Evolutionary conservation across 148 eudicot genomes (phyloP).

Genomic region (Heliamphora exappendiculata): DNA sequence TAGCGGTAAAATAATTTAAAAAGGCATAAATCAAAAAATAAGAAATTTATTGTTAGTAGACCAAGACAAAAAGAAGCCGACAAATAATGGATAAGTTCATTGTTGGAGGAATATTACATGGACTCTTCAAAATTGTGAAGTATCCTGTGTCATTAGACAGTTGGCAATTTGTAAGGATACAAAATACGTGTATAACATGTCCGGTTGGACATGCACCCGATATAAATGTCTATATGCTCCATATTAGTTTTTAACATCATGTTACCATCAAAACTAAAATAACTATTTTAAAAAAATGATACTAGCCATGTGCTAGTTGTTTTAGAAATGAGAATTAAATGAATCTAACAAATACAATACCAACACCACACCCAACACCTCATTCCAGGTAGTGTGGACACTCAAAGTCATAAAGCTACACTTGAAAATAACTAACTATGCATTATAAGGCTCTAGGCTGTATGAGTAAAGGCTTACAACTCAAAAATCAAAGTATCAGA

Average conservation of each 20-base stretch:
- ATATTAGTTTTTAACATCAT: too few relatives aligned
- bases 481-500: not conserved
- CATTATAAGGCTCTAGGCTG: not conserved
- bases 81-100: not conserved
- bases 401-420: not conserved
- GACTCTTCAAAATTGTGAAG: too few relatives aligned
- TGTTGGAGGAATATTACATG: not conserved
- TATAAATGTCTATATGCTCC: too few relatives aligned
- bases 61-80: not conserved
- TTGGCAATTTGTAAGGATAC: too few relatives aligned
- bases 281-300: too few relatives aligned
- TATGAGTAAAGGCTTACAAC: not conserved
- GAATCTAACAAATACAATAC: not conserved
- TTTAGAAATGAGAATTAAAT: too few relatives aligned
- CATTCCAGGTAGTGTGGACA: not conserved
- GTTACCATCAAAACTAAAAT: too few relatives aligned
- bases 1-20: conserved; percentile 6
- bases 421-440: not conserved
- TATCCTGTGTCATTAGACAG: too few relatives aligned
- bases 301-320: too few relatives aligned
- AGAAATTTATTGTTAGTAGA: not conserved
- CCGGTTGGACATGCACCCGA: too few relatives aligned
- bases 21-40: not conserved
- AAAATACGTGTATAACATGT: too few relatives aligned
- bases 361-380: too few relatives aligned